phyloP scores from a whole-genome alignment of 2,329 filamentous ascomycete species.

The Clarireedia hainanense region DNA sequence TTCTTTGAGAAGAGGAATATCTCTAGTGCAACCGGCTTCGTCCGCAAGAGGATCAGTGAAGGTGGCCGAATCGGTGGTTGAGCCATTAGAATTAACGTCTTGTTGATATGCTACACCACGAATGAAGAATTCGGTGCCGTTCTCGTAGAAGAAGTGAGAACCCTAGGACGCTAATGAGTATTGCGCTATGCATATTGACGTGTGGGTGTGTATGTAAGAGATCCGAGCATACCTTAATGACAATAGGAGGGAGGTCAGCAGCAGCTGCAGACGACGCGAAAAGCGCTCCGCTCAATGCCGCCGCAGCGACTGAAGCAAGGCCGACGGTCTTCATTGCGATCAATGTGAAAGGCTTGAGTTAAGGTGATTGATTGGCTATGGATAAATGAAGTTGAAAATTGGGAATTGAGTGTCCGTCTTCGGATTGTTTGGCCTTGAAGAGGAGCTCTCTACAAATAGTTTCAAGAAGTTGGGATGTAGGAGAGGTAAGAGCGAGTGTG shows the following conservation, averaged over 20 bases:
- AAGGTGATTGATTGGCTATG: neutral
- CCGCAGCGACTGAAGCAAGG: slow-evolving; percentile 33
- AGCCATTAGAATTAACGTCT: slow-evolving; percentile 53
- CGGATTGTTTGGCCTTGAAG: too few species aligned
- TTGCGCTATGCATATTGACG: neutral
- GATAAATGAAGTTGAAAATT: neutral
- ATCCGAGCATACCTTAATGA: slow-evolving; percentile 33
- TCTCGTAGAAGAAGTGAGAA: slow-evolving; percentile 39
- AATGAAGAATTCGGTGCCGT: slow-evolving; percentile 78
- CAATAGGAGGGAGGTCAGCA: slow-evolving; percentile 48
- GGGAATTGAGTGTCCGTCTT: too few species aligned
- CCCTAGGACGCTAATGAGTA: slow-evolving; percentile 20
- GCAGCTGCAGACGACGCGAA: slow-evolving; percentile 38
- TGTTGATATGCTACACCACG: slow-evolving; percentile 94
- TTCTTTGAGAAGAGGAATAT: slow-evolving; percentile 72
- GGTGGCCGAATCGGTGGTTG: slow-evolving; percentile 38
- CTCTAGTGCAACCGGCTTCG: slow-evolving; percentile 63
- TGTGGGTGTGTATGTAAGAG: neutral
- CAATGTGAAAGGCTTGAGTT: neutral
- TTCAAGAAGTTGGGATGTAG: too few species aligned
- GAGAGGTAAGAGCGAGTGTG: too few species aligned
- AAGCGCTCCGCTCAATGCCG: slow-evolving; percentile 44
- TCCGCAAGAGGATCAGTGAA: slow-evolving; percentile 84
- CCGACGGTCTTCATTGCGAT: slow-evolving; percentile 46
- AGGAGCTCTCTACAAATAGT: too few species aligned